Conservation (phyloP, 768 basidiomycete genomes). For the Tephrocybe sp. region DNA sequence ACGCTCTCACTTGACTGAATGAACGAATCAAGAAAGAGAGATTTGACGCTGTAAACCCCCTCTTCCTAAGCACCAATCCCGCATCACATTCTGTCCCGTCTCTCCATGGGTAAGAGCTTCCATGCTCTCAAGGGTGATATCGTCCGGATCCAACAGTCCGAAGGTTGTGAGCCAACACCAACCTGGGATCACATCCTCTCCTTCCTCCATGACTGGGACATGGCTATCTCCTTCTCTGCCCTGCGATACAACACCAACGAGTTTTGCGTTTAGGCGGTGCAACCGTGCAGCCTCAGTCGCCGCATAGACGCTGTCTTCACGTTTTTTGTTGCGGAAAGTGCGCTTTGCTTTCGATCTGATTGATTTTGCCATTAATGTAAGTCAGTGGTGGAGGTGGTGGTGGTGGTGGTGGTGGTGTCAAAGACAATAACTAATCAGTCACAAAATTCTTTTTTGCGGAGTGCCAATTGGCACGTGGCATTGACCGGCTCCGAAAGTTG, state of each 20-base stretch:
- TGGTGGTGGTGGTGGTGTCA: not conserved
- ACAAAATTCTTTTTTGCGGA: conserved; percentile 15
- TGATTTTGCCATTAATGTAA: conserved; percentile 77
- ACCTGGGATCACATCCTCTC: conserved; percentile 55
- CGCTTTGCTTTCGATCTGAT: conserved; percentile 82
- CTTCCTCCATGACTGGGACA: conserved; percentile 32
- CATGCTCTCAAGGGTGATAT: conserved; percentile 54
- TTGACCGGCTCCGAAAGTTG: conserved; percentile 6
- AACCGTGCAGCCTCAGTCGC: conserved; percentile 77
- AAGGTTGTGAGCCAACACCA: conserved; percentile 60
- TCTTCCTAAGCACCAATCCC: not conserved
- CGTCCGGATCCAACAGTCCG: conserved; percentile 58
- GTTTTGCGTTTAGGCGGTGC: conserved; percentile 68
- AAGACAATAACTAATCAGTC: not conserved
- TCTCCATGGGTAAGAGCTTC: conserved; percentile 27
- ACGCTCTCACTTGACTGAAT: conserved; percentile 30
- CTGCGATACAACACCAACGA: conserved; percentile 45
- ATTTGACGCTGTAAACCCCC: conserved; percentile 24
- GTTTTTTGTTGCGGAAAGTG: conserved; percentile 73
- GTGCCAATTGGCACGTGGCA: conserved; percentile 10
- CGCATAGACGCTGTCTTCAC: conserved; percentile 73
- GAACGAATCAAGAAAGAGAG: conserved; percentile 33
- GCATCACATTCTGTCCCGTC: conserved; percentile 10
- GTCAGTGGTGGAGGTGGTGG: conserved; percentile 17
- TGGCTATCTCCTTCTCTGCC: conserved; percentile 36